These are phyloP conservation scores for Monosporascus sp. DNA, from an alignment of 2,329 filamentous ascomycete species.

Conservation along the genomic window DNA sequence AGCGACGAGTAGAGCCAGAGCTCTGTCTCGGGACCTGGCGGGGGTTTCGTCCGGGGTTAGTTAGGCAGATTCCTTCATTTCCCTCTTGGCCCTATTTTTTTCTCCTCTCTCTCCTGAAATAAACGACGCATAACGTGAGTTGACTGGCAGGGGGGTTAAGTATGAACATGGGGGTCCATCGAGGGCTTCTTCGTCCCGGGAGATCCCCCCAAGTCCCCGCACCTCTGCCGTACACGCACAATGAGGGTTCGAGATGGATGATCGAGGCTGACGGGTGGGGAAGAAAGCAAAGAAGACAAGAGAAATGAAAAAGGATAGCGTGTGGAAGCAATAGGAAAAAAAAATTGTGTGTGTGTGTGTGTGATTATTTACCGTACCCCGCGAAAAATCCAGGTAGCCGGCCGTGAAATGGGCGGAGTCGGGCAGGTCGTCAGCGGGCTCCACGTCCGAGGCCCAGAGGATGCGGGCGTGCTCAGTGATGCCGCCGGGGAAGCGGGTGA, in stretches of 20 bases:
- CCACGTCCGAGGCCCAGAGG: conserved; percentile 27
- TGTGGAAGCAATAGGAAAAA: too few species aligned
- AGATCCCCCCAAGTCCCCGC: too few species aligned
- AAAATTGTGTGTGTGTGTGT: too few species aligned
- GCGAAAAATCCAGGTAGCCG: conserved; percentile 56
- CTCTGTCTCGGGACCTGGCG: conserved; percentile 52
- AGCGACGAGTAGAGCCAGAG: conserved; percentile 56
- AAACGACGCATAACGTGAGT: neutral
- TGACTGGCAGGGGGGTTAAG: too few species aligned
- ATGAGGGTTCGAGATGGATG: too few species aligned
- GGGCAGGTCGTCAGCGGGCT: conserved; percentile 2
- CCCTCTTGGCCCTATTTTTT: neutral
- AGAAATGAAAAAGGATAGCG: too few species aligned
- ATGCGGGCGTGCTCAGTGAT: conserved; percentile 38
- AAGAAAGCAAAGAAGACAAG: too few species aligned
- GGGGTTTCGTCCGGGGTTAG: neutral
- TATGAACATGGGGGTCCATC: too few species aligned
- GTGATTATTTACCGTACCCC: conserved; percentile 15
- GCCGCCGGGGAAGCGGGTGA: conserved; percentile 36
- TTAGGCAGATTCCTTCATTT: neutral
- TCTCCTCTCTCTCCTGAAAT: neutral
- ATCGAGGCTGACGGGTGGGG: too few species aligned
- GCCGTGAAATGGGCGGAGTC: conserved; percentile 39
- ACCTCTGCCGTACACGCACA: too few species aligned
- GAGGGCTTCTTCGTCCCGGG: too few species aligned